phyloP scores from a whole-genome alignment of 805 yeast genomes.

The Candida nanaspora region DNA sequence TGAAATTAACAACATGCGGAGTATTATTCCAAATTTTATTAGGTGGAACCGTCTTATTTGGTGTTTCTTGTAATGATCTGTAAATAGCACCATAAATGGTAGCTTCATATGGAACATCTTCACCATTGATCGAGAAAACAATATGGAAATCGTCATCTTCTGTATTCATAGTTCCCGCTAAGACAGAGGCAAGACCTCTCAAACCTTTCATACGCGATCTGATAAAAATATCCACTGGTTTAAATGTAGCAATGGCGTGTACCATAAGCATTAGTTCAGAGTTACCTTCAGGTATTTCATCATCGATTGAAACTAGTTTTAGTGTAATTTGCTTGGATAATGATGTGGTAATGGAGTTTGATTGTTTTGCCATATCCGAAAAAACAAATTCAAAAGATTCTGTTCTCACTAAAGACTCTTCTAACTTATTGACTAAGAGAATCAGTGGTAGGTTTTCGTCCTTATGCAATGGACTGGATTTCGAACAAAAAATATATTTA shows the following conservation, averaged over 20 bases:
- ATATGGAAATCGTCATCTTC: conserved; percentile 26
- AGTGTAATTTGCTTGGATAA: conserved; percentile 69
- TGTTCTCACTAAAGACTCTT: conserved; percentile 64
- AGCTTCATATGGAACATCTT: conserved; percentile 51
- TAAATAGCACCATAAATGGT: conserved; percentile 75
- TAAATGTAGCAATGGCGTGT: conserved; percentile 56
- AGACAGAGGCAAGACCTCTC: conserved; percentile 14
- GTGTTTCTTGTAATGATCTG: conserved; percentile 33
- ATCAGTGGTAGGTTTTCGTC: conserved; percentile 29
- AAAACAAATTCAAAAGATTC: conserved; percentile 62
- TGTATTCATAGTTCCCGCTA: conserved; percentile 7
- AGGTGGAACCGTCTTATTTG: conserved; percentile 37
- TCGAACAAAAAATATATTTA: conserved; percentile 30
- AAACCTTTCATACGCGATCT: conserved; percentile 32
- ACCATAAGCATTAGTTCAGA: conserved; percentile 36
- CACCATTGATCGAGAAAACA: conserved; percentile 54
- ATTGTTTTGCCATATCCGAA: conserved; percentile 6
- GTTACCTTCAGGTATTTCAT: conserved; percentile 18
- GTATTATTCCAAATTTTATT: conserved; percentile 49
- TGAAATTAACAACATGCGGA: conserved; percentile 44
- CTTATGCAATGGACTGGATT: conserved; percentile 22
- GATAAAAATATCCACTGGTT: conserved; percentile 41
- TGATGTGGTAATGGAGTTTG: conserved; percentile 27
- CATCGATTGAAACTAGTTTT: conserved; percentile 37
- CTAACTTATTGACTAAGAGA: conserved; percentile 50